Base-by-base conservation (phyloP, 2,329 filamentous ascomycete species). In the Penicillium polonicum region DNA sequence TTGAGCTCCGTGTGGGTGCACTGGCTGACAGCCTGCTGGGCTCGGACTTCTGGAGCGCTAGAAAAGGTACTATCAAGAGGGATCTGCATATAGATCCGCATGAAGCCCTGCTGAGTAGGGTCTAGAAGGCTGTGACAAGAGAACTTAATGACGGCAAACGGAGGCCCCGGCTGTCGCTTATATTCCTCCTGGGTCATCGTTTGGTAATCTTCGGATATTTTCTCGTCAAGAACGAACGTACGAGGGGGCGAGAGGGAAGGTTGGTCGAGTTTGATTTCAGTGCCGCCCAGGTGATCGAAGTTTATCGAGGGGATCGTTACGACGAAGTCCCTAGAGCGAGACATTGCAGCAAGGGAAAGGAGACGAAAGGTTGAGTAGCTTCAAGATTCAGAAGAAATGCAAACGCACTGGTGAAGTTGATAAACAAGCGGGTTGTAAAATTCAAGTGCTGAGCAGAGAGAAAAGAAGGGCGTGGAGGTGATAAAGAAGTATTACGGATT, bases 61-160 rank as follows among this genome's bases (percentile, higher is more conserved):
- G n/a, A 12, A 21, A 53, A 19, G 25, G 51, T 53, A 29, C 42
- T n/a, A 8, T 46, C 42, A 27, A 38, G 12, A 39, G 51, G 51
- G 5, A 53, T 53, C 42, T 53, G 51, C n/a, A 39, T 3, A 9
- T 53, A 53, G 15, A 48, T 46, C 1, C 51, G 23, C 13, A 53
- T 39, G n/a, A 53, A 53, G 17, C 51, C 33, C 31, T 53, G 42
- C 31, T 53, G 33, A 46, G 12, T 7, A 29, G 51, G 42, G 13
- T 53, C 33, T 5, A 21, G 6, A 38, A 31, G 25, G n/a, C 7
- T 48, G 19, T 46, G 42, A 23, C 51, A 53, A 23, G 51, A 17
- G 6, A 53, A 48, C 35, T 53, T 53, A 3, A 53, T 29, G 5
- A 39, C 42, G 23, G 25, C 51, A 17, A 46, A 53, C 17, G 42